A percentile compares a stretch with the other conserved stretches of the same genome.
phyloP scores from a whole-genome alignment of 2,329 filamentous ascomycete species.

The Neoarthrinium moseri region DNA sequence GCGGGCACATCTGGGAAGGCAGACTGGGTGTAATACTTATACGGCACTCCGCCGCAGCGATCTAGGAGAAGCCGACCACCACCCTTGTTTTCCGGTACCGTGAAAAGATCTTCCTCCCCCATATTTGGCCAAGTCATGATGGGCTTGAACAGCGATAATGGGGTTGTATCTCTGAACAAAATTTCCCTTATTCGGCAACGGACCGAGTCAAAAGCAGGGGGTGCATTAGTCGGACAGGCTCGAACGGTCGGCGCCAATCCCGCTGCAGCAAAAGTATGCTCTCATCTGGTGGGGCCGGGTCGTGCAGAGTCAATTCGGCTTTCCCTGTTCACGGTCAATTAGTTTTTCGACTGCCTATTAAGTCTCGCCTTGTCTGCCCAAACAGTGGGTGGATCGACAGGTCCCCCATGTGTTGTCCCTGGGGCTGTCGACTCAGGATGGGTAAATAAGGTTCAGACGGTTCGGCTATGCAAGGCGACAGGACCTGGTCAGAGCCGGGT shows the following conservation, averaged over 20 bases:
- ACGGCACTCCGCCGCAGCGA: not conserved
- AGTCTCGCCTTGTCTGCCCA: not conserved
- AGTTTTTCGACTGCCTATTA: not conserved
- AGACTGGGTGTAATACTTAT: not conserved
- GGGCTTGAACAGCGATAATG: not conserved
- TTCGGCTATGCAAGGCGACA: not conserved
- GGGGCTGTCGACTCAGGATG: not conserved
- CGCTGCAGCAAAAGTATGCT: not conserved
- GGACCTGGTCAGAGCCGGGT: no score
- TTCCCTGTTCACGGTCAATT: not conserved
- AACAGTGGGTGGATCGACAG: not conserved
- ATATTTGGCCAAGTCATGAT: not conserved
- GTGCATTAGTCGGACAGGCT: not conserved
- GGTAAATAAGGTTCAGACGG: not conserved
- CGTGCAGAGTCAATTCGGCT: not conserved
- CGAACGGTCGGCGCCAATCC: conserved; percentile 3
- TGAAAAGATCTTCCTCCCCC: not conserved
- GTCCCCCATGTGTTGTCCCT: no score
- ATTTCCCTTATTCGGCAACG: conserved; percentile 4
- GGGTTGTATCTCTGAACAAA: not conserved
- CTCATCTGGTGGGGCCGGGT: not conserved
- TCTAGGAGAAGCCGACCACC: not conserved
- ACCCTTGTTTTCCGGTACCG: no score
- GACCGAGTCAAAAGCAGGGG: conserved; percentile 5
- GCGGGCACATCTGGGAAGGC: not conserved